Evolutionary conservation across 2,329 filamentous ascomycete genomes (phyloP).

Genomic region (Emmonsiellopsis sp.): DNA sequence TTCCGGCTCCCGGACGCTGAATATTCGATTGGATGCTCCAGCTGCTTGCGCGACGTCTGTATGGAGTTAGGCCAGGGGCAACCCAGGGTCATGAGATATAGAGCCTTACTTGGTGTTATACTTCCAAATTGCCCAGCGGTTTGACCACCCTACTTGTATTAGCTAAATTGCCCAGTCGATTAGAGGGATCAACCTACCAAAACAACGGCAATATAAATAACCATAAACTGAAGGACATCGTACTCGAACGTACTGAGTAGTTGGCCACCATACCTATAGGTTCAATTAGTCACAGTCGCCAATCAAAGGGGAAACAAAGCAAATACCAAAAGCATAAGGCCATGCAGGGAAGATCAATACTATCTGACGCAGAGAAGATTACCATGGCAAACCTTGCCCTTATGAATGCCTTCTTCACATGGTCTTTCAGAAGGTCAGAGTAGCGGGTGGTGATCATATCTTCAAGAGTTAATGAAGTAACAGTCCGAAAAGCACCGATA

Average conservation of each 20-base stretch:
- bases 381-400: constrained; percentile 55
- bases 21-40: constrained; percentile 29
- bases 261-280: constrained; percentile 55
- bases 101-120: constrained; percentile 47
- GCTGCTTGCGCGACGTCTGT: constrained; percentile 29
- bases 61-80: background rate
- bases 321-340: constrained; percentile 51
- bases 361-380: constrained; percentile 62
- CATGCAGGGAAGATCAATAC: constrained; percentile 53
- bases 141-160: constrained; percentile 48
- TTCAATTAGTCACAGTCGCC: background rate
- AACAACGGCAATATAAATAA: constrained; percentile 57
- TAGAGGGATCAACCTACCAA: constrained; percentile 17
- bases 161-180: background rate
- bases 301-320: background rate
- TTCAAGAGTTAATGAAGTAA: constrained; percentile 62
- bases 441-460: constrained; percentile 56
- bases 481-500: constrained; percentile 65
- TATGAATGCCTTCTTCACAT: constrained; percentile 51
- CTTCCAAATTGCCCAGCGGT: constrained; percentile 58
- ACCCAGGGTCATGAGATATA: background rate
- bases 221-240: constrained; percentile 41
- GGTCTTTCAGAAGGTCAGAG: constrained; percentile 46
- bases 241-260: constrained; percentile 48
- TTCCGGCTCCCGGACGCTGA: constrained; percentile 12